These are phyloP conservation scores for Stephania cephalantha DNA, from an alignment of 164 flowering plant genomes.

Conservation along the genomic window DNA sequence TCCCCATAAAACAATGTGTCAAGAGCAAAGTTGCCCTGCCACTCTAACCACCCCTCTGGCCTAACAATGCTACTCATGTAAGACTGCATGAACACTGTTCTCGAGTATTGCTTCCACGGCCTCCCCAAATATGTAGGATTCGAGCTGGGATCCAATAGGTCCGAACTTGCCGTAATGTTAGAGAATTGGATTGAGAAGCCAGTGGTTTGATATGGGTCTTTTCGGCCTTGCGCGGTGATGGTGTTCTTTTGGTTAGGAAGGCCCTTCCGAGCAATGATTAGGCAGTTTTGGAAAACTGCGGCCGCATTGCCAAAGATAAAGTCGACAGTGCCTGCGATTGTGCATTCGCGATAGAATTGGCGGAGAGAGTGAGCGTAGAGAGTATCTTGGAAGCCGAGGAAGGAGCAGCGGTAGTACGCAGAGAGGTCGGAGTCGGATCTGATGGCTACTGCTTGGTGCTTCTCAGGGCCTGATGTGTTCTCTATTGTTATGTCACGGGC, in stretches of 20 bases:
- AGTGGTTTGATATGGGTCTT: conserved; percentile 70
- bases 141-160: conserved; percentile 27
- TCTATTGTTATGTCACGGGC: conserved; percentile 80
- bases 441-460: conserved; percentile 74
- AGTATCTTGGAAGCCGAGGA: conserved; percentile 86
- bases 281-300: conserved; percentile 76
- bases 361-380: conserved; percentile 89
- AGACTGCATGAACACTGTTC: conserved; percentile 63
- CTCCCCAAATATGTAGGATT: conserved; percentile 66
- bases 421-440: conserved; percentile 83
- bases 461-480: conserved; percentile 77
- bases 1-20: conserved; percentile 62
- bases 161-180: conserved; percentile 57
- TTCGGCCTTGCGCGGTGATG: conserved; percentile 84
- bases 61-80: conserved; percentile 40
- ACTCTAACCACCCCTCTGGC: conserved; percentile 81
- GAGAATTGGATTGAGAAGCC: conserved; percentile 81
- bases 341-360: conserved; percentile 82
- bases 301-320: conserved; percentile 93
- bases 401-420: conserved; percentile 79
- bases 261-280: conserved; percentile 60
- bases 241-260: conserved; percentile 73
- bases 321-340: conserved; percentile 76
- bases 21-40: conserved; percentile 53
- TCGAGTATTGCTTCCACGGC: conserved; percentile 78